Percentiles rank a stretch among this genome's conserved stretches.
These are phyloP conservation scores for Chlamydomonas applanata DNA, from an alignment of 139 green algal genomes.

Conservation along the genomic window DNA sequence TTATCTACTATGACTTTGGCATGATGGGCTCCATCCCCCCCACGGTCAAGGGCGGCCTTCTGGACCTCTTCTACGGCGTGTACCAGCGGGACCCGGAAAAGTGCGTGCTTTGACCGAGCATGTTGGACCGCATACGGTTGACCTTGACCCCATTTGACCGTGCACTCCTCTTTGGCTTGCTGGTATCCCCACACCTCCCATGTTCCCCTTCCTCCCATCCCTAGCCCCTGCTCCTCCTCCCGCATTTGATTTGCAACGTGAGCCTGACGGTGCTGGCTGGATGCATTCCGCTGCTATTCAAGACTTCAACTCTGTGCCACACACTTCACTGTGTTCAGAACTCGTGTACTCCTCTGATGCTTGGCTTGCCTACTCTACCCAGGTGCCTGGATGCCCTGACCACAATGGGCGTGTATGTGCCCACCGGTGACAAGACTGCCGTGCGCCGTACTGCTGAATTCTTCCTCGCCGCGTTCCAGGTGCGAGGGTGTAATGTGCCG, in stretches of 20 bases:
- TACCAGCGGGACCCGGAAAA: constrained; percentile 77
- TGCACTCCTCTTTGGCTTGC: too few species aligned
- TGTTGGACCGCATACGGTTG: too few species aligned
- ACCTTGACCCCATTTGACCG: too few species aligned
- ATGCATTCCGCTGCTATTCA: too few species aligned
- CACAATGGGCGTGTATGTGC: constrained; percentile 87
- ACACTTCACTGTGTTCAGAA: too few species aligned
- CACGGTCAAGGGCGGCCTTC: constrained; percentile 66
- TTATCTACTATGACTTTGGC: constrained; percentile 97
- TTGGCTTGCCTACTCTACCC: constrained; percentile 9
- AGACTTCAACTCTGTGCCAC: too few species aligned
- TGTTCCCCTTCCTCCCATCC: too few species aligned
- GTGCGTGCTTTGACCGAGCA: constrained; percentile 45
- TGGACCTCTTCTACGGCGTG: constrained; percentile 97
- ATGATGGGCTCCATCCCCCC: constrained; percentile 56
- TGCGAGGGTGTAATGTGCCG: neutral
- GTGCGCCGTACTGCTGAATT: constrained; percentile 92
- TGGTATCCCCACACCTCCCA: too few species aligned
- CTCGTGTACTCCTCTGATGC: too few species aligned
- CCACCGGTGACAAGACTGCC: constrained; percentile 79
- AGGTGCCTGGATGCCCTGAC: constrained; percentile 85
- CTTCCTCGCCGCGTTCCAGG: constrained; percentile 93
- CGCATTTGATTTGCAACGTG: too few species aligned
- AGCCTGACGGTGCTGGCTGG: too few species aligned
- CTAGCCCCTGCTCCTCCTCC: too few species aligned